Evolutionary conservation across 768 basidiomycete species (phyloP), one percentile per base, ranked within the genome.

Genomic region (Paxillus ammoniavirescens): DNA sequence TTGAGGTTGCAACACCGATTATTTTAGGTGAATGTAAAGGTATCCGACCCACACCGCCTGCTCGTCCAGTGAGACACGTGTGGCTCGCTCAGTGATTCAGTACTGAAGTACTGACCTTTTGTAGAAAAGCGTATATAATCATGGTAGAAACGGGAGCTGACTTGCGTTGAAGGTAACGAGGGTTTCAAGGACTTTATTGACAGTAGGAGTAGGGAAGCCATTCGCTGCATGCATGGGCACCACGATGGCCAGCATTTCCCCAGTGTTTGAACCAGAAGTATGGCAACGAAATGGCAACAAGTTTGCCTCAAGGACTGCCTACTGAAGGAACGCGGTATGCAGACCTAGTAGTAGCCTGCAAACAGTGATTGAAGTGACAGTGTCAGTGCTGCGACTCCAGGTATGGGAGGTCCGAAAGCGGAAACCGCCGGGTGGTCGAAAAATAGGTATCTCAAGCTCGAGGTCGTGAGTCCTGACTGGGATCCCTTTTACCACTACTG

Each of bases 21-120:
- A 93, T 77, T 60, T 89, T 90, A 1, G 89, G 84, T 23, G 89
- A 89, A 35, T 79, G 77, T 30, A 93, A 72, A 47, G 88, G 88
- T 36, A 93, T 73, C 55, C 91, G 81, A 26, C 81, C 77, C 43
- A 77, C 73, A 26, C 87, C 87, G 49, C 80, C 87, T 86, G 59
- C 43, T 45, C 36, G 28, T 35, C 12, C 10, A 42, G 55, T 66
- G 51, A 60, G 47, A 56, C 26, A 8, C 17, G 23, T 40, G 17
- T 3, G 13, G 40, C 21, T 8, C n/a, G 41, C 10, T n/a, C 23
- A 48, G 49, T 40, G 21, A 72, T 72, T 64, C 65, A 64, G 42
- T 73, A 71, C 65, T 55, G 71, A 81, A 64, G 42, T 73, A 71
- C 65, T 55, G 71, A 82, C 71, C 86, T 64, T 72, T 70, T 3